phyloP scores from a whole-genome alignment of 2,329 filamentous ascomycete species.

The Pseudopithomyces chartarum region DNA sequence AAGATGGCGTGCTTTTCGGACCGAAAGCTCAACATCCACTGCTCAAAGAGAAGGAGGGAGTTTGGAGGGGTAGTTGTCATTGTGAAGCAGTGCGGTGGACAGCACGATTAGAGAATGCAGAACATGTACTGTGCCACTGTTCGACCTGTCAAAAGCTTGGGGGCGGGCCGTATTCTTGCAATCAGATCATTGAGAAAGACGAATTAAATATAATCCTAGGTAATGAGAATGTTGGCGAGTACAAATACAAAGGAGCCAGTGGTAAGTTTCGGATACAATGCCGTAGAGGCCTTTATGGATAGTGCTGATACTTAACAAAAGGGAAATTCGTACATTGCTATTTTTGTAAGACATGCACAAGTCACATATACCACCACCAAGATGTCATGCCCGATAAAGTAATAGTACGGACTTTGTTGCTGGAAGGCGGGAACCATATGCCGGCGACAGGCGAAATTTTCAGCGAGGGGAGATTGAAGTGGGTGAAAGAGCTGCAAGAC shows the following conservation, averaged over 20 bases:
- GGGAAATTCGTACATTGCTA: constrained; percentile 45
- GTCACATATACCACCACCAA: constrained; percentile 49
- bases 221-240: constrained; percentile 28
- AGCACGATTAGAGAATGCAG: constrained; percentile 29
- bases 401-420: constrained; percentile 46
- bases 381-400: constrained; percentile 47
- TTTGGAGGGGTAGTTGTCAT: constrained; percentile 37
- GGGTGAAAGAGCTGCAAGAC: constrained; percentile 38
- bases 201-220: constrained; percentile 32
- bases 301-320: constrained; percentile 5
- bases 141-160: constrained; percentile 42
- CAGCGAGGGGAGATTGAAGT: constrained; percentile 40
- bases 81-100: constrained; percentile 33
- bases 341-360: constrained; percentile 46
- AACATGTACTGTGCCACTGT: constrained; percentile 46
- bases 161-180: constrained; percentile 43
- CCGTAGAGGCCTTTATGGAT: not conserved
- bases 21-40: constrained; percentile 25
- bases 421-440: constrained; percentile 43
- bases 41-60: constrained; percentile 5
- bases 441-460: constrained; percentile 46
- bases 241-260: constrained; percentile 39
- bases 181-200: constrained; percentile 40
- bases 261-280: constrained; percentile 17
- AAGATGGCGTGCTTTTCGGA: constrained; percentile 40